phyloP scores from a whole-genome alignment of 345 rosid genomes.

The Citrus trifoliata region DNA sequence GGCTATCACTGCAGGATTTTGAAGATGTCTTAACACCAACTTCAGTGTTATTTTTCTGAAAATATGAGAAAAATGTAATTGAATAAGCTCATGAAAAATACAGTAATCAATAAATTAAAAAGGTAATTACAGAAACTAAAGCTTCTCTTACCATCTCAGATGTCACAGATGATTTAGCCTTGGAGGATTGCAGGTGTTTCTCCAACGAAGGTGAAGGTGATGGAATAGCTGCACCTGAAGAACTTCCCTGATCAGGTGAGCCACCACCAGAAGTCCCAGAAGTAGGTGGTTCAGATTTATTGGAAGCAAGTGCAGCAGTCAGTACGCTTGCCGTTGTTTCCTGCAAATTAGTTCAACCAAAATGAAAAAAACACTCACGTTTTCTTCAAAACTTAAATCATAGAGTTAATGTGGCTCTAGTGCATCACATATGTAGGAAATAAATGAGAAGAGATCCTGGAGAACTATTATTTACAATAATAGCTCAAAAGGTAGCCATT shows the following conservation, averaged over 20 bases:
- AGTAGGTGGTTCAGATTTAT: conserved; percentile 44
- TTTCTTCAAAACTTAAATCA: neutral
- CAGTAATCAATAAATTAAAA: conserved; percentile 10
- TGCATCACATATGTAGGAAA: neutral
- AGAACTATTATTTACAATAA: neutral
- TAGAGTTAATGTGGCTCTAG: neutral
- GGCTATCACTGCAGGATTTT: conserved; percentile 23
- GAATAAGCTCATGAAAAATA: neutral
- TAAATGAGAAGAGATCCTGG: neutral
- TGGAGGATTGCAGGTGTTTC: conserved; percentile 30
- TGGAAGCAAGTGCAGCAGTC: conserved; percentile 70
- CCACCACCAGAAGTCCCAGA: conserved; percentile 35
- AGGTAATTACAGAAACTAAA: conserved; percentile 1
- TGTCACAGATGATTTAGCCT: conserved; percentile 20
- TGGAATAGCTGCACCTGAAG: conserved; percentile 41
- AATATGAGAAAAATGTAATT: neutral
- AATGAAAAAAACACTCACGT: neutral
- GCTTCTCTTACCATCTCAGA: conserved; percentile 41
- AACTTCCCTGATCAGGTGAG: conserved; percentile 34
- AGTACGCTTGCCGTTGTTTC: conserved; percentile 75
- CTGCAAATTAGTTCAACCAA: conserved; percentile 32
- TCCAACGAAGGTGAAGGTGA: conserved; percentile 30
- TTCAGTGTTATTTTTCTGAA: conserved; percentile 24
- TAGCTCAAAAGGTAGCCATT: neutral
- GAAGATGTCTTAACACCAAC: conserved; percentile 21